Conservation (phyloP, 2,329 filamentous ascomycete species). For the Penicillium concentricum region DNA sequence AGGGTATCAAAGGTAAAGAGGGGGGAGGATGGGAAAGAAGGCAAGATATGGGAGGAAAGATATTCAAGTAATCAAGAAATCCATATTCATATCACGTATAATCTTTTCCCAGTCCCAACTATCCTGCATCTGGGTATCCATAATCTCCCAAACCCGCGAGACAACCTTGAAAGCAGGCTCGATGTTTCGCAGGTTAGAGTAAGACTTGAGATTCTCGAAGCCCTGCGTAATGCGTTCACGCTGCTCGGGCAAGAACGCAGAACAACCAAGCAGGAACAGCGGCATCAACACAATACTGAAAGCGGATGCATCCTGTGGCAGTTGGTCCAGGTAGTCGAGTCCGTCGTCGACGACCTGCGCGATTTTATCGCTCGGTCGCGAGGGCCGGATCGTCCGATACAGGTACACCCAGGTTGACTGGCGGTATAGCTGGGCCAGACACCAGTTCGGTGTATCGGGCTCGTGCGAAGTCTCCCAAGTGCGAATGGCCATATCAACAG, state of each 20-base stretch:
- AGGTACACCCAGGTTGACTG: conserved; percentile 65
- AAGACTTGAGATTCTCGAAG: conserved; percentile 55
- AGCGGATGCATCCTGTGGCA: conserved; percentile 56
- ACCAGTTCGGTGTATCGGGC: conserved; percentile 54
- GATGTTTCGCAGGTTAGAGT: conserved; percentile 60
- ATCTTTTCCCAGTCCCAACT: conserved; percentile 65
- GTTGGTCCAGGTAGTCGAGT: conserved; percentile 54
- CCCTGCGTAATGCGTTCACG: conserved; percentile 55
- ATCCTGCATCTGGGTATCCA: conserved; percentile 57
- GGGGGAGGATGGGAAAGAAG: conserved; percentile 2
- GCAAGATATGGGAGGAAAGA: background rate
- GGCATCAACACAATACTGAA: conserved; percentile 62
- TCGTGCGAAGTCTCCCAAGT: conserved; percentile 67
- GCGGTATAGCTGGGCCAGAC: conserved; percentile 59
- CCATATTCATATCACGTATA: conserved; percentile 58
- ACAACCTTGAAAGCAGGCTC: conserved; percentile 56
- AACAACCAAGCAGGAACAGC: conserved; percentile 61
- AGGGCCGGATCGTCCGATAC: conserved; percentile 60
- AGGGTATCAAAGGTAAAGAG: conserved; percentile 17
- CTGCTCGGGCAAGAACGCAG: conserved; percentile 57
- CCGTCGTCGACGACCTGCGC: conserved; percentile 59
- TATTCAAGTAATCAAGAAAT: conserved; percentile 59
- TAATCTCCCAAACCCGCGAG: conserved; percentile 57
- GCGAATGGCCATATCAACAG: conserved; percentile 72
- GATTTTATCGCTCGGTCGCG: conserved; percentile 55